Conservation (phyloP, 2,329 filamentous ascomycete species). For the Calonectria henricotiae region DNA sequence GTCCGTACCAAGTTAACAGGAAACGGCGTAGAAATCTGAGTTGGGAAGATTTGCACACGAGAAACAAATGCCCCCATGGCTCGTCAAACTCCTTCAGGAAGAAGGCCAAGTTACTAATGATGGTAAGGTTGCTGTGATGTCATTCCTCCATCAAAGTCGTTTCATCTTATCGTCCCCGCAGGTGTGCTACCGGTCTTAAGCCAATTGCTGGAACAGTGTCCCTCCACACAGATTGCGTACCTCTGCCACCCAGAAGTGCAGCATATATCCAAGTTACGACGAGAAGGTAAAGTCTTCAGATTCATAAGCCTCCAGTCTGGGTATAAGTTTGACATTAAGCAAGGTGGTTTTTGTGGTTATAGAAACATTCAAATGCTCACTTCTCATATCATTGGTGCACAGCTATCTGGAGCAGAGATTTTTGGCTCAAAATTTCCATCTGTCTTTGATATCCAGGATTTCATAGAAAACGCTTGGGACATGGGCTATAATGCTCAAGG, state of each 20-base stretch:
- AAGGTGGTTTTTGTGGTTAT: conserved; percentile 94
- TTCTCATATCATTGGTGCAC: conserved; percentile 80
- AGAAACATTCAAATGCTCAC: conserved; percentile 94
- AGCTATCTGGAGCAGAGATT: conserved; percentile 70
- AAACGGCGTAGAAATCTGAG: conserved; percentile 68
- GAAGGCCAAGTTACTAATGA: conserved; percentile 71
- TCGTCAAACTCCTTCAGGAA: conserved; percentile 74
- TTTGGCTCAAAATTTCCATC: conserved; percentile 79
- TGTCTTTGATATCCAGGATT: conserved; percentile 87
- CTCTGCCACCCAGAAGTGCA: conserved; percentile 83
- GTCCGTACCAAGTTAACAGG: conserved; percentile 12
- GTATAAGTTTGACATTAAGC: not conserved
- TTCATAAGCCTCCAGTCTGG: no score
- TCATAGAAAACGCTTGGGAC: conserved; percentile 92
- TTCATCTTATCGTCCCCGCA: conserved; percentile 46
- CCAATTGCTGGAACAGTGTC: conserved; percentile 77
- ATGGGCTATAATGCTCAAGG: conserved; percentile 83
- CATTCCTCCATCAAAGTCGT: conserved; percentile 14
- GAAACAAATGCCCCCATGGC: conserved; percentile 81
- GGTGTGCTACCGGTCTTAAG: conserved; percentile 76
- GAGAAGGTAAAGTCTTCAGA: conserved; percentile 70
- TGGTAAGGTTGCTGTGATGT: conserved; percentile 59
- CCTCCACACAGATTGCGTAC: conserved; percentile 78
- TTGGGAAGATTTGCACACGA: conserved; percentile 83
- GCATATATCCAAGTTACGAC: conserved; percentile 87